Conservation (phyloP, 1,284 basidiomycete species). For the Lignosus rhinocerotis region DNA sequence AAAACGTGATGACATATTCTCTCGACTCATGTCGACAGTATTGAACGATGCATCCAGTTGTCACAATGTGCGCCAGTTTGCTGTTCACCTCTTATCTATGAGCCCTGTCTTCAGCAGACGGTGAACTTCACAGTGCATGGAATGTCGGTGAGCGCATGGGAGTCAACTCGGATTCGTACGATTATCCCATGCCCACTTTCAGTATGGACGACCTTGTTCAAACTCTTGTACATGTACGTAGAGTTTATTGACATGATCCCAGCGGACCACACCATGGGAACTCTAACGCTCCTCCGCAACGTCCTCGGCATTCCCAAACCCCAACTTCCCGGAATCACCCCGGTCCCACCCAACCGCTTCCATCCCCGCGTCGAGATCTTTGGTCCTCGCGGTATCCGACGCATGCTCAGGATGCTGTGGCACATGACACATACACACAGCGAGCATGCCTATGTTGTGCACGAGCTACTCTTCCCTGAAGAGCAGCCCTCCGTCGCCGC, state of each 20-base stretch:
- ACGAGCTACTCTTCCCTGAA: slow-evolving; percentile 70
- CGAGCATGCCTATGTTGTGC: slow-evolving; percentile 72
- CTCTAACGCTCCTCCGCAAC: slow-evolving; percentile 72
- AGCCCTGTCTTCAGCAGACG: too few species aligned
- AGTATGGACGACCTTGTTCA: not conserved
- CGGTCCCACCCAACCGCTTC: slow-evolving; percentile 10
- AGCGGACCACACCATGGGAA: slow-evolving; percentile 85
- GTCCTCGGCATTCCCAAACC: slow-evolving; percentile 49
- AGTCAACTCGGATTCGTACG: too few species aligned
- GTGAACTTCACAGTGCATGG: too few species aligned
- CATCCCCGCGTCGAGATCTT: slow-evolving; percentile 72
- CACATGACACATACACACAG: slow-evolving; percentile 69
- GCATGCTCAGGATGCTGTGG: slow-evolving; percentile 74
- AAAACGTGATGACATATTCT: too few species aligned
- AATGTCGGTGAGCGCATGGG: too few species aligned
- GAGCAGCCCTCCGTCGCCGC: slow-evolving; percentile 53
- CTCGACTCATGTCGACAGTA: too few species aligned
- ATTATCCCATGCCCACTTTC: not conserved
- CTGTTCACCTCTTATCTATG: too few species aligned
- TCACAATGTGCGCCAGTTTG: too few species aligned
- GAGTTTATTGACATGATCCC: not conserved
- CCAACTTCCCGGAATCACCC: slow-evolving; percentile 8
- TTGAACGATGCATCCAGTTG: too few species aligned
- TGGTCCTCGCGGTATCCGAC: slow-evolving; percentile 82
- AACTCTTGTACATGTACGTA: not conserved